Base-by-base conservation (phyloP, 2,329 filamentous ascomycete genomes). In the Spiromastix sp. region DNA sequence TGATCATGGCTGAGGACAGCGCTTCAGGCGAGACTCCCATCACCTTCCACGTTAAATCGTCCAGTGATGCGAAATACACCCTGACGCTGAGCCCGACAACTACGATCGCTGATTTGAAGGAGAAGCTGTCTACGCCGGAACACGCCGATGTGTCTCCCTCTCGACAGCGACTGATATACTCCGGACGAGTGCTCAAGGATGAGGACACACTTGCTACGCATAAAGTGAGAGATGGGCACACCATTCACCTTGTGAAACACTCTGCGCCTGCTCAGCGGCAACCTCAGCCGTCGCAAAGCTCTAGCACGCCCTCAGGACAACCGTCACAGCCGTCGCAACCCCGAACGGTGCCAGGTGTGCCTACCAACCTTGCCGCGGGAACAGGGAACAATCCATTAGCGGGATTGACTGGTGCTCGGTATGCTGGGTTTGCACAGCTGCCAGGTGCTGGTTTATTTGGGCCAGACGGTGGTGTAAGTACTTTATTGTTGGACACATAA, bases 31-130 rank as follows among this genome's bases (percentile, higher is more conserved):
- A 87, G 54, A 66, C 79, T 52, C 79, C 87, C 51, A 67, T 98
- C 65, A 93, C 84, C 59, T 96, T 98, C 75, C 91, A 86, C 66
- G 80, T 98, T 63, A 98, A 96, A 70, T 84, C 85, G n/a, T 87
- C 85, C n/a, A 81, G 79, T 50, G 87, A 95, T 56, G 78, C 75
- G 57, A 85, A 82, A 60, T 87, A 85, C 55, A 79, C 74, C 34
- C 68, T 98, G 56, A 93, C 85, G 38, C 79, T 96, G 54, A 63
- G 81, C 39, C 72, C 81, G 46, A 74, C 76, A 22, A 84, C 81
- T 32, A 82, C 81, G 5, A 81, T 96, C 28, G 70, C 75, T 38
- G 86, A 95, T 42, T 74, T 98, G 49, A 98, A 98, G 72, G 74
- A 73, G 43, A 94, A 89, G 68, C 78, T 98, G 25, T 76, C 87